Evolutionary conservation across 805 yeast species (phyloP).

Genomic region (Sugiyamaella qingdaonensis): DNA sequence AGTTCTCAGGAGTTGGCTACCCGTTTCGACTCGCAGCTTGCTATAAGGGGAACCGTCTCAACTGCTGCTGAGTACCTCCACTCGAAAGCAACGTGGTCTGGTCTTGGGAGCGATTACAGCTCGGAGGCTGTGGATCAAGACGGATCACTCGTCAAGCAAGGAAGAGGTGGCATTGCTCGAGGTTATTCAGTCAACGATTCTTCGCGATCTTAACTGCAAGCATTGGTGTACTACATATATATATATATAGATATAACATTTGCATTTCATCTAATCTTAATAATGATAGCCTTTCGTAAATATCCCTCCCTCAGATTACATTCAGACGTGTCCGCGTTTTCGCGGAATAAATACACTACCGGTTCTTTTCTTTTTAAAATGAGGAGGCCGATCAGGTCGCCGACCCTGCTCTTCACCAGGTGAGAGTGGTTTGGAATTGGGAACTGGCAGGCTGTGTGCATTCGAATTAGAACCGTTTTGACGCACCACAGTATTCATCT

Average conservation of each 20-base stretch:
- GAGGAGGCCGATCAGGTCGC: background rate
- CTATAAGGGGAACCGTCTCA: constrained; percentile 74
- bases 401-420: no score
- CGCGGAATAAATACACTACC: no score
- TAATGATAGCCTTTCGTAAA: no score
- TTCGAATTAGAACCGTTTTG: no score
- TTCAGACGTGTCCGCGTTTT: no score
- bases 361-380: background rate
- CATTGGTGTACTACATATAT: no score
- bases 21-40: constrained; percentile 54
- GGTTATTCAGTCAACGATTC: constrained; percentile 47
- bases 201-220: constrained; percentile 6
- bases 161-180: constrained; percentile 84
- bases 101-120: constrained; percentile 79
- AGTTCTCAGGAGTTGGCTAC: constrained; percentile 35
- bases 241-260: background rate
- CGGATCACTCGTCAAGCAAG: constrained; percentile 83
- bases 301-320: no score
- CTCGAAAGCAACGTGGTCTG: constrained; percentile 69
- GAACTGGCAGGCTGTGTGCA: no score
- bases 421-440: no score
- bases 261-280: no score
- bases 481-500: no score
- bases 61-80: constrained; percentile 81
- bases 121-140: constrained; percentile 42